Conservation (phyloP, 202 grass and related monocot species). For the Dendrocalamus latiflorus region DNA sequence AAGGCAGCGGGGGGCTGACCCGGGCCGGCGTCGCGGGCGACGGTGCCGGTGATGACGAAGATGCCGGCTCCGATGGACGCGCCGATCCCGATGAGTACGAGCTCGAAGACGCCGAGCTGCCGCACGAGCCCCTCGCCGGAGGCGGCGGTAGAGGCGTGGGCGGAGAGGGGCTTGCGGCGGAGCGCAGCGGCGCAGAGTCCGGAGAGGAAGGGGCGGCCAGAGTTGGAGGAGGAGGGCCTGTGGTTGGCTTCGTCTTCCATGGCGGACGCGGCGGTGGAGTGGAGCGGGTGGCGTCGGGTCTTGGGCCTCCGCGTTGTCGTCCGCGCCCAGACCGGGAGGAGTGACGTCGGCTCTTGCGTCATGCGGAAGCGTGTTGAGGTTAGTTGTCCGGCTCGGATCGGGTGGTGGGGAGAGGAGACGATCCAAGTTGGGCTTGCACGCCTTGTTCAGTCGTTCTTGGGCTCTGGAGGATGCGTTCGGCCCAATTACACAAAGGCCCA, state of each 20-base stretch:
- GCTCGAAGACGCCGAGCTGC: constrained; percentile 68
- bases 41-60: constrained; percentile 93
- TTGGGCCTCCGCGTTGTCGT: constrained; percentile 27
- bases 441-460: background rate
- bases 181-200: constrained; percentile 64
- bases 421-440: background rate
- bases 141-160: constrained; percentile 12
- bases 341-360: no score
- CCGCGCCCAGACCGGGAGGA: constrained; percentile 33
- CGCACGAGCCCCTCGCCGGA: constrained; percentile 66
- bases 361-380: no score
- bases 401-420: no score
- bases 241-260: constrained; percentile 39
- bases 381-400: background rate
- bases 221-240: constrained; percentile 22
- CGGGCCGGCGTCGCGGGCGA: constrained; percentile 88
- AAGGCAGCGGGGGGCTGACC: constrained; percentile 34
- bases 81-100: constrained; percentile 83
- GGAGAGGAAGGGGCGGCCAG: constrained; percentile 45
- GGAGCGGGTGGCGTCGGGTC: constrained; percentile 25
- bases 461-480: background rate
- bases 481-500: background rate
- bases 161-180: constrained; percentile 60
- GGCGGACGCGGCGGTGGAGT: constrained; percentile 3
- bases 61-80: constrained; percentile 96